A percentile compares a stretch with the other conserved stretches of the same genome.
Evolutionary conservation across 2,329 filamentous ascomycete genomes (phyloP).

Genomic region (Diplodia seriata): DNA sequence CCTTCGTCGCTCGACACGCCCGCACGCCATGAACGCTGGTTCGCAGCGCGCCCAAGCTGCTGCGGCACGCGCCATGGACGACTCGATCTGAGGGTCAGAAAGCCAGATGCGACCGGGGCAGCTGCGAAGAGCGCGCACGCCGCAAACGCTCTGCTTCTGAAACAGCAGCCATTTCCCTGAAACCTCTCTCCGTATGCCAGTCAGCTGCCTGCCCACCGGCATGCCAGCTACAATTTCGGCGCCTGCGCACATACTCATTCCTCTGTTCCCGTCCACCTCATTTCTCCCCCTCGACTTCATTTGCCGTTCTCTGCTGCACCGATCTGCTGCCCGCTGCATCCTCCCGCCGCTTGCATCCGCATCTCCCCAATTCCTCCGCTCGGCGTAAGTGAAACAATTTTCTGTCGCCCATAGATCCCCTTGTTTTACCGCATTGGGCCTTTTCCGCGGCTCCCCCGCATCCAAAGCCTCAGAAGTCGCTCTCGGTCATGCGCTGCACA

Average conservation of each 20-base stretch:
- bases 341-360: slow-evolving; percentile 7
- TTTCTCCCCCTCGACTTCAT: slow-evolving; percentile 7
- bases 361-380: neutral
- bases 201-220: slow-evolving; percentile 16
- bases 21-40: neutral
- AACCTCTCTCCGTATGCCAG: slow-evolving; percentile 25
- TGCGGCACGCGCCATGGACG: neutral
- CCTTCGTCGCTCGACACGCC: slow-evolving; percentile 12
- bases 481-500: slow-evolving; percentile 8
- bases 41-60: neutral
- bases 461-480: slow-evolving; percentile 14
- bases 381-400: slow-evolving; percentile 11
- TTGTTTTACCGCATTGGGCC: slow-evolving; percentile 17
- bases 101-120: neutral
- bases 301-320: slow-evolving; percentile 5
- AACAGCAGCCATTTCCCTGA: slow-evolving; percentile 31
- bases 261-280: neutral
- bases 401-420: neutral
- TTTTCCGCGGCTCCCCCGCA: slow-evolving; percentile 17
- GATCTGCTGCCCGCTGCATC: neutral
- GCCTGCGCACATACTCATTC: slow-evolving; percentile 5
- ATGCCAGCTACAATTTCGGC: slow-evolving; percentile 27
- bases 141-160: slow-evolving; percentile 20
- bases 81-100: no score
- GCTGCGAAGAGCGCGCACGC: slow-evolving; percentile 1